Conservation (phyloP, 306 rosid species). For the Elaeagnus macrophylla region DNA sequence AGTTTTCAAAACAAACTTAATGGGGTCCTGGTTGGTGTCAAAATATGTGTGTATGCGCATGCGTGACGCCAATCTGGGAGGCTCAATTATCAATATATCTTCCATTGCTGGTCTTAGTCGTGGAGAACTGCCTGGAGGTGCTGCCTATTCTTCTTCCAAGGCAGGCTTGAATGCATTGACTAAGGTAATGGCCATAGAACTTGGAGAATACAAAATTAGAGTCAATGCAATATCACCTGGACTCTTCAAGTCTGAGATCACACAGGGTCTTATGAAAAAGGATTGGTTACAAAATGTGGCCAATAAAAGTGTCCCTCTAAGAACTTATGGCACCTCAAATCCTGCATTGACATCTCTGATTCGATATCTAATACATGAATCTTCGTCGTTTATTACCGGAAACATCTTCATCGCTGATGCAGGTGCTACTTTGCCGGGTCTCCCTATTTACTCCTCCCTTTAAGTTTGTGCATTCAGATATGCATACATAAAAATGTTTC, state of each 20-base stretch:
- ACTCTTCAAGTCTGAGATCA: slow-evolving; percentile 74
- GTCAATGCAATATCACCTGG: slow-evolving; percentile 76
- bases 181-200: slow-evolving; percentile 77
- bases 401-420: slow-evolving; percentile 56
- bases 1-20: slow-evolving; percentile 45
- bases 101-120: slow-evolving; percentile 53
- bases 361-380: slow-evolving; percentile 67
- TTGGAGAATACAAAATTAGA: slow-evolving; percentile 63
- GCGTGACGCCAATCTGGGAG: slow-evolving; percentile 39
- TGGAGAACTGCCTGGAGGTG: slow-evolving; percentile 55
- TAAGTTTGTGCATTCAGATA: slow-evolving; percentile 4
- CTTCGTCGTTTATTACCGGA: slow-evolving; percentile 63
- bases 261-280: slow-evolving; percentile 46
- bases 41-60: slow-evolving; percentile 46
- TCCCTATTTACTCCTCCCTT: slow-evolving; percentile 74
- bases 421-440: slow-evolving; percentile 56
- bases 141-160: slow-evolving; percentile 56
- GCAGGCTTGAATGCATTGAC: slow-evolving; percentile 43
- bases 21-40: slow-evolving; percentile 68
- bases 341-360: slow-evolving; percentile 68
- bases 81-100: slow-evolving; percentile 67
- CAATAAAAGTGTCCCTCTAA: slow-evolving; percentile 42
- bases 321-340: slow-evolving; percentile 42
- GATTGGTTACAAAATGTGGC: slow-evolving; percentile 62
- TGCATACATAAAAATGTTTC: too few relatives aligned